Base-by-base conservation (phyloP, 805 yeast genomes). In the Candida lessepsii region DNA sequence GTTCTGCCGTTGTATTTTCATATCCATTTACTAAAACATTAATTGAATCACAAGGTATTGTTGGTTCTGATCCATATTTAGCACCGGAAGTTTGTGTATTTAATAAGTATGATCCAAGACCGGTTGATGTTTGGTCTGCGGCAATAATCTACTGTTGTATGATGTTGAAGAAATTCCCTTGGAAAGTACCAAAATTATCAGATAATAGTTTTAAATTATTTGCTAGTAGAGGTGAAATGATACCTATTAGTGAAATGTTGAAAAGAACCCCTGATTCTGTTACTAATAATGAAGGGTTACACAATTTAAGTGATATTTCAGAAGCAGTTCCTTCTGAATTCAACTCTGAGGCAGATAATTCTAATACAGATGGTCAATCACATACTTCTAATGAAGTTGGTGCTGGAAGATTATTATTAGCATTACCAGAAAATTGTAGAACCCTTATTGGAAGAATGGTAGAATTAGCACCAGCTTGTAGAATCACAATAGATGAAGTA, bases 121-220 rank as follows among this genome's bases (percentile, higher is more conserved):
- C 78, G 26, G 89, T 83, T 20, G 95, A 86, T 62, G 74, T 86
- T 23, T 86, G 95, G 95, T 84, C 93, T 5, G 70, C 84, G 34
- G 95, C 87, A 15, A 86, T 86, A 25, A 86, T 86, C 19, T 86
- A 81, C 56, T 86, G 95, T 61, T 86, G 95, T 63, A 85, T 86
- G 91, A 83, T 87, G 49, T 67, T 86, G 45, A 81, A 85, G 61
- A 74, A 90, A 55, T 86, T 86, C 57, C 95, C 95, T 2, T 86
- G 95, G 95, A 86, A 85, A 58, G 85, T 82, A 2, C 95, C 95
- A 9, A 78, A 75, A 49, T 67, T 66, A 13, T 60, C 78, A 24
- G 95, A 86, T 59, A 81, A 82, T 47, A 81, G 88, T 51, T 86
- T 79, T 59, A 75, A 73, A 49, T 63, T 85, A 23, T 86, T 76